Percentiles rank a stretch among this genome's conserved stretches.
Evolutionary conservation across 108 stramenopile genomes (phyloP).

Genomic region (Aurantiochytrium sp.): DNA sequence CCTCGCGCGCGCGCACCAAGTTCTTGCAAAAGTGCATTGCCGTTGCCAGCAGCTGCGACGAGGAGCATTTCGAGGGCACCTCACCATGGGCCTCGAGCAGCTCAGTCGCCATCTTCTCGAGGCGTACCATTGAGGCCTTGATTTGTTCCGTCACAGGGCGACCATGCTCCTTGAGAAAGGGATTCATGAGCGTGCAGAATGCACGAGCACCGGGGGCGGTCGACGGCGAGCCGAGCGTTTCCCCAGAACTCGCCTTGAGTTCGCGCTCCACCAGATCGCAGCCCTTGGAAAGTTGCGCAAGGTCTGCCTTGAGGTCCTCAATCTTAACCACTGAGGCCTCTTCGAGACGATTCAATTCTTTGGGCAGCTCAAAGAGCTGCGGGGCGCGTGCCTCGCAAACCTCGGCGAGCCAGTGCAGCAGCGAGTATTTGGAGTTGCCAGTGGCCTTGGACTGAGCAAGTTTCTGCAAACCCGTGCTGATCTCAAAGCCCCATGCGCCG

Average conservation of each 20-base stretch:
- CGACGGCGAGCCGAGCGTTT: background rate
- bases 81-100: background rate
- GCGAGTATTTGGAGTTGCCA: constrained; percentile 17
- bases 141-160: background rate
- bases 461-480: constrained; percentile 14
- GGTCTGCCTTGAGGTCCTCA: constrained; percentile 1
- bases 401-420: constrained; percentile 1
- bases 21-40: background rate
- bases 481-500: constrained; percentile 12
- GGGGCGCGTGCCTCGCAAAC: background rate
- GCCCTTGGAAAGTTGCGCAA: background rate
- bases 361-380: background rate
- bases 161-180: background rate
- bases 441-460: background rate
- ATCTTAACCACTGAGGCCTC: background rate
- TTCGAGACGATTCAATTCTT: background rate
- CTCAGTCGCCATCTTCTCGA: background rate
- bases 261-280: constrained; percentile 14
- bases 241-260: background rate
- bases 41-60: constrained; percentile 2
- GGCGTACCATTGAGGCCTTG: background rate
- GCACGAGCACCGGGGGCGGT: background rate
- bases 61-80: background rate
- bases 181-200: background rate
- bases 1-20: background rate